Base-by-base conservation (phyloP, 2,329 filamentous ascomycete species). In the Cercospora sp. region DNA sequence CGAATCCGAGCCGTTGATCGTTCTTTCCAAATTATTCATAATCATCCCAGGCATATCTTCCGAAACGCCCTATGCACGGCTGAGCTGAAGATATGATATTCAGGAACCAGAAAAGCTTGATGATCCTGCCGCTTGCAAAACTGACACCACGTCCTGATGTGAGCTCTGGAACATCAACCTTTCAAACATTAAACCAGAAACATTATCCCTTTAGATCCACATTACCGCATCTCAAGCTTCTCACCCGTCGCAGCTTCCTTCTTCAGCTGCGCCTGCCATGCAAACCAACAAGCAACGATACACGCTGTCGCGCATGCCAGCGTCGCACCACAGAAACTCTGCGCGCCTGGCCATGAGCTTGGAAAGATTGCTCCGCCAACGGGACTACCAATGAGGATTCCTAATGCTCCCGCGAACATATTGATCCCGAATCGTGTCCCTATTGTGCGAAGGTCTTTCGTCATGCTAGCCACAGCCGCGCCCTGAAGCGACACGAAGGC, bases 391-490 rank as follows among this genome's bases (percentile, higher is more conserved):
- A 79, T 79, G 53, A 79, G 66, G 21, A 79, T 76, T 1, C 77
- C 77, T 18, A 77, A 45, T 2, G 76, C 77, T 4, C 76, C 75
- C 8, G 72, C 74, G 57, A 77, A 77, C 74, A 77, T 77, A 37
- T 78, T 78, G 66, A 79, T 74, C 1, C 77, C 78, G 62, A 79
- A 78, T 2, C 77, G 66, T 10, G 74, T 76, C 2, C 78, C 78
- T 8, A 79, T 76, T 4, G 74, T 77, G 13, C 71, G 62, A 65
- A 78, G 70, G 43, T 79, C 75, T 13, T 68, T 72, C 10, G 77
- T 77, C 71, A 79, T 76, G 21, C 72, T 73, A 5, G 76, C 77
- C 40, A 79, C 73, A 1, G 73, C 75, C 5, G 75, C 75, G 16
- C 76, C 76, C 61, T 77, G 77, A 49, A 79, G 70, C 16, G 71